These are phyloP conservation scores for Coniosporium apollinis DNA, from an alignment of 495 filamentous ascomycete species.

Conservation along the genomic window DNA sequence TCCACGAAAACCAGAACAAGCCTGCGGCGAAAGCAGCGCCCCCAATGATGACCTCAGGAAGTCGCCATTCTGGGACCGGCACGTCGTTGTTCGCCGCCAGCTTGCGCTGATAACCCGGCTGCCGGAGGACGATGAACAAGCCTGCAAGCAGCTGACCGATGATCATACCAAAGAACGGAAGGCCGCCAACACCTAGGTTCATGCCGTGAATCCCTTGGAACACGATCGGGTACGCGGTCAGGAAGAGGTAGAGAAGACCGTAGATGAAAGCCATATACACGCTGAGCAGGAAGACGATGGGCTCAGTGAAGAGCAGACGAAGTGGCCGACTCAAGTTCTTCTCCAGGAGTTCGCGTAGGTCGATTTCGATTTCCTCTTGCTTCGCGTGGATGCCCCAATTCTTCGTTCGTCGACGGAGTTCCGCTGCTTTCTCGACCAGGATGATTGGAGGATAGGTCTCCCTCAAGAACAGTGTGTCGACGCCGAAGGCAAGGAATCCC, in stretches of 20 bases:
- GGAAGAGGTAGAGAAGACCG: constrained; percentile 65
- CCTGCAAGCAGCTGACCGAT: constrained; percentile 54
- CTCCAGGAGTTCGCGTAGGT: constrained; percentile 55
- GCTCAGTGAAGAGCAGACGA: constrained; percentile 62
- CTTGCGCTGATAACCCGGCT: constrained; percentile 41
- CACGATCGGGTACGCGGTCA: constrained; percentile 66
- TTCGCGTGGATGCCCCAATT: constrained; percentile 94
- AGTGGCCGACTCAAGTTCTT: constrained; percentile 78
- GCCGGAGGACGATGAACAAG: constrained; percentile 42
- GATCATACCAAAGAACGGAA: constrained; percentile 73
- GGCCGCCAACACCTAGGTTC: constrained; percentile 46
- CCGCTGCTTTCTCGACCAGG: constrained; percentile 56
- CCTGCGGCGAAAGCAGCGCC: constrained; percentile 57
- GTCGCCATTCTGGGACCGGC: constrained; percentile 72
- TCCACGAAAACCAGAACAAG: constrained; percentile 84
- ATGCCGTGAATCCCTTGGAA: constrained; percentile 58
- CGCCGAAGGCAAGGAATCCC: constrained; percentile 52
- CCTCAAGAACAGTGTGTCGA: constrained; percentile 55
- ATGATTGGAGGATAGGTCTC: constrained; percentile 79
- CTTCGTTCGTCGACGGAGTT: constrained; percentile 62
- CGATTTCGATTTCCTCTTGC: constrained; percentile 83
- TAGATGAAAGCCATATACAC: constrained; percentile 77
- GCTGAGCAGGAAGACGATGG: constrained; percentile 55
- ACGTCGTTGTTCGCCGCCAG: constrained; percentile 50
- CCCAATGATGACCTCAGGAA: constrained; percentile 62